These are phyloP conservation scores for Huntiella moniliformis DNA, from an alignment of 2,329 filamentous ascomycete genomes.

Conservation along the genomic window DNA sequence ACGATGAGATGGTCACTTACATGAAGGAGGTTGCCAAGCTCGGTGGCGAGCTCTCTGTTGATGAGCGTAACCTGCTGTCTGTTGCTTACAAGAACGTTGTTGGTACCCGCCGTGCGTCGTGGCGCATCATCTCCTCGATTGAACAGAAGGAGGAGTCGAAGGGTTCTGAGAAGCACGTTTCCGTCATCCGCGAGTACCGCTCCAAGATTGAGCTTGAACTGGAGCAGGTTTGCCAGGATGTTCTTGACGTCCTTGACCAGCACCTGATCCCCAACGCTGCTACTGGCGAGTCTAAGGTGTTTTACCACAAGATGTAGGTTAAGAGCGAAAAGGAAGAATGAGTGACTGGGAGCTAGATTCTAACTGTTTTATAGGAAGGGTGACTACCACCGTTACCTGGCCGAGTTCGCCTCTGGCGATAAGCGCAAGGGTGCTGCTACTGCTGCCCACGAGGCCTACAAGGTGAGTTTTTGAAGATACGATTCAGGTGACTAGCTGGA, in stretches of 20 bases:
- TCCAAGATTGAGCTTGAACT: slow-evolving; percentile 96
- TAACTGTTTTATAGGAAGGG: slow-evolving; percentile 51
- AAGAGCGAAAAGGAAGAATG: no score
- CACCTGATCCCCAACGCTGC: slow-evolving; percentile 89
- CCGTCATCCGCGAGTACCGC: slow-evolving; percentile 89
- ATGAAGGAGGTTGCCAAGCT: slow-evolving; percentile 99
- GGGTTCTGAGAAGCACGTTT: slow-evolving; percentile 86
- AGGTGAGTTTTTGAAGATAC: slow-evolving; percentile 53
- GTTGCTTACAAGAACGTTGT: slow-evolving; percentile 99
- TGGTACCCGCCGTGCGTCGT: slow-evolving; percentile 91
- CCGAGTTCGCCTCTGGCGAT: slow-evolving; percentile 82
- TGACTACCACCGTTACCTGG: slow-evolving; percentile 90
- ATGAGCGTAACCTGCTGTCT: slow-evolving; percentile 96
- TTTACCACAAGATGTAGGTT: slow-evolving; percentile 98
- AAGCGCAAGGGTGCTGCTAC: slow-evolving; percentile 80
- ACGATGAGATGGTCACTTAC: slow-evolving; percentile 99
- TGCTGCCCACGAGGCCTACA: slow-evolving; percentile 87
- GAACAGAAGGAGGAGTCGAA: slow-evolving; percentile 99
- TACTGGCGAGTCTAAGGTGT: slow-evolving; percentile 96
- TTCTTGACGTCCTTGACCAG: slow-evolving; percentile 85
- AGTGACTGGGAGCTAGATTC: no score
- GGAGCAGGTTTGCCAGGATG: slow-evolving; percentile 95
- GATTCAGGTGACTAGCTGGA: no score
- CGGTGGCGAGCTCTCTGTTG: slow-evolving; percentile 65
- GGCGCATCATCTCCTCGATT: slow-evolving; percentile 98